phyloP scores from a whole-genome alignment of 768 basidiomycete species.

The Gloeostereum incarnatum region DNA sequence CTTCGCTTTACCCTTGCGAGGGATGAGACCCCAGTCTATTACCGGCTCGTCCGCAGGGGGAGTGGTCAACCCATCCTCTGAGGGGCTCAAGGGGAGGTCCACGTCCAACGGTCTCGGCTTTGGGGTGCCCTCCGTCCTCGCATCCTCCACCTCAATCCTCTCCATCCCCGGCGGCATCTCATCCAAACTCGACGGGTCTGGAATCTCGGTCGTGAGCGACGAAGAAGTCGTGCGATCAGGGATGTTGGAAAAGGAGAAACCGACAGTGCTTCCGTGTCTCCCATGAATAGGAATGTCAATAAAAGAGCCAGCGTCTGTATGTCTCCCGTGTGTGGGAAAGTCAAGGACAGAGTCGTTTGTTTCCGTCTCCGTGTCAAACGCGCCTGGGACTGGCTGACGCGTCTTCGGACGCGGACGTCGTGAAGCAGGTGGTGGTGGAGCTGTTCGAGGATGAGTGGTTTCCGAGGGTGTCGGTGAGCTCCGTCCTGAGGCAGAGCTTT shows the following conservation, averaged over 20 bases:
- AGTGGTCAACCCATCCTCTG: too few relatives aligned
- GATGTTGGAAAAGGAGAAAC: neutral
- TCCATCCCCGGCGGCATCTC: neutral
- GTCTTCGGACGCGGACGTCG: constrained; percentile 1
- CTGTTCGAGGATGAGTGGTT: neutral
- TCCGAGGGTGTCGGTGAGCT: constrained; percentile 2
- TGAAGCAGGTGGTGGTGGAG: neutral
- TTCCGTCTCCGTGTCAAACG: constrained; percentile 7
- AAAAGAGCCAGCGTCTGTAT: too few relatives aligned
- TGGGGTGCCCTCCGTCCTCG: neutral
- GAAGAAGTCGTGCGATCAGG: constrained; percentile 1
- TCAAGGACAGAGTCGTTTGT: neutral
- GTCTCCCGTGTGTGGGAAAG: too few relatives aligned
- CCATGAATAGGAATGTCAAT: too few relatives aligned
- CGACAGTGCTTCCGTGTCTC: constrained; percentile 1
- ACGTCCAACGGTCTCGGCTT: neutral
- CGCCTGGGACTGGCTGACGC: constrained; percentile 5
- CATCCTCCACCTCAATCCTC: neutral
- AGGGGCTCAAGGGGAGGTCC: constrained; percentile 19
- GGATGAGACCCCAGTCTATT: too few relatives aligned
- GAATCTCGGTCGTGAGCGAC: neutral
- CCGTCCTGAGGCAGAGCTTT: neutral
- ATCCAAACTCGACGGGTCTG: neutral
- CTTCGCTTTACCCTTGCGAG: too few relatives aligned
- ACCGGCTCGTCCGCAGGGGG: too few relatives aligned